These are phyloP conservation scores for Xylariaceae sp. DNA, from an alignment of 2,329 filamentous ascomycete species.

Conservation along the genomic window DNA sequence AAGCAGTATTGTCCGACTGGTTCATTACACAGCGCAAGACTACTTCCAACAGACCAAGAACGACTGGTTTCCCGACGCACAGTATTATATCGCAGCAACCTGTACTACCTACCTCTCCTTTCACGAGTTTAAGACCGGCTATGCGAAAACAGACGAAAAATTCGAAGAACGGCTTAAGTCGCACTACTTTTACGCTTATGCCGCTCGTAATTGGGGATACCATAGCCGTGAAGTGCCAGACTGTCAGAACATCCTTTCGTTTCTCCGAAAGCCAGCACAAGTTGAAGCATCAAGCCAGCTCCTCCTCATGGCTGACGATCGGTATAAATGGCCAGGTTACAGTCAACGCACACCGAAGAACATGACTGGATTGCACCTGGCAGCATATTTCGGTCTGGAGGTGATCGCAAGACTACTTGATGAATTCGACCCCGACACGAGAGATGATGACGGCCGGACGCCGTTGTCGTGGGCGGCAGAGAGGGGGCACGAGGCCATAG, in stretches of 20 bases:
- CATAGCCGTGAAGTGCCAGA: not conserved
- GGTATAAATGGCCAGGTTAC: not conserved
- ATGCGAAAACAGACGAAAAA: not conserved
- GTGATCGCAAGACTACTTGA: not conserved
- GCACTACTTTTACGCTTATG: slow-evolving; percentile 15
- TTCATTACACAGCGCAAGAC: slow-evolving; percentile 54
- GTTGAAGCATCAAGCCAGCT: slow-evolving; percentile 10
- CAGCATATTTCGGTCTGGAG: slow-evolving; percentile 5
- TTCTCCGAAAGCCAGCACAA: slow-evolving; percentile 5
- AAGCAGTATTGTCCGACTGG: slow-evolving; percentile 47
- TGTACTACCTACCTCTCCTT: slow-evolving; percentile 19
- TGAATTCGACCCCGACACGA: not conserved
- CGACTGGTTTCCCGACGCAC: slow-evolving; percentile 42
- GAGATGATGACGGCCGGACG: no score
- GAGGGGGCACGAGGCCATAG: no score
- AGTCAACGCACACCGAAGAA: not conserved
- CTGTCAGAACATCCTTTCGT: not conserved
- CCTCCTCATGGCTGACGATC: not conserved
- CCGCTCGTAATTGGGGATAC: slow-evolving; percentile 11
- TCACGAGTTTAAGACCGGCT: not conserved
- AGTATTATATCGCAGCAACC: not conserved
- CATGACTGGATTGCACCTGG: slow-evolving; percentile 6
- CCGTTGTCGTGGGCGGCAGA: no score
- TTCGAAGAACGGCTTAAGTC: slow-evolving; percentile 1
- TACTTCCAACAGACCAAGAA: slow-evolving; percentile 45